Conservation (phyloP, 495 filamentous ascomycete genomes). For the Daldinia decipiens region DNA sequence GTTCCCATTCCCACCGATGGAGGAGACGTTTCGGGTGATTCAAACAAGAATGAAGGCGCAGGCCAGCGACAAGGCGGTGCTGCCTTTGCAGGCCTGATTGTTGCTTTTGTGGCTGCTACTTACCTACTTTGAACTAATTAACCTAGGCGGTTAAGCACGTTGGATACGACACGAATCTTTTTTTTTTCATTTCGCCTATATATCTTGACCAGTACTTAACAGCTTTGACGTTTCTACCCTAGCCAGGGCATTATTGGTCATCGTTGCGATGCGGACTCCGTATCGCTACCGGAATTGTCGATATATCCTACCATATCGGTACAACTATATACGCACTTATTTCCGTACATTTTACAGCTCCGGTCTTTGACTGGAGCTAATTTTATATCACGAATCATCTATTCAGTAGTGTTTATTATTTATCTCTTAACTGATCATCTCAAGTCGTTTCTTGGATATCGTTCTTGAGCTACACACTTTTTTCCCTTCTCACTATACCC, state of each 20-base stretch:
- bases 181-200: slow-evolving; percentile 19
- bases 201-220: background rate
- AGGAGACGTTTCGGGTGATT: slow-evolving; percentile 33
- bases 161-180: slow-evolving; percentile 5
- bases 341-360: slow-evolving; percentile 22
- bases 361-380: slow-evolving; percentile 20
- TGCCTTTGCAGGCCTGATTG: slow-evolving; percentile 58
- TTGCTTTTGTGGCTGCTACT: slow-evolving; percentile 59
- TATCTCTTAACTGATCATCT: slow-evolving; percentile 24
- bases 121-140: slow-evolving; percentile 51
- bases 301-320: slow-evolving; percentile 14
- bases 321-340: slow-evolving; percentile 9
- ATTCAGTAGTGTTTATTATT: slow-evolving; percentile 42
- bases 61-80: slow-evolving; percentile 52
- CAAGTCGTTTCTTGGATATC: slow-evolving; percentile 27
- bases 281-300: slow-evolving; percentile 6
- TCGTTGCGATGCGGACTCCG: background rate
- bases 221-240: background rate
- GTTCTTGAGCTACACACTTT: slow-evolving; percentile 33
- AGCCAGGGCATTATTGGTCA: background rate
- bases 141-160: background rate
- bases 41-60: slow-evolving; percentile 52
- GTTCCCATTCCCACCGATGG: slow-evolving; percentile 28
- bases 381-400: slow-evolving; percentile 41
- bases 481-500: slow-evolving; percentile 42